phyloP scores from a whole-genome alignment of 352 stramenopile species.

The Globisporangium nunn region DNA sequence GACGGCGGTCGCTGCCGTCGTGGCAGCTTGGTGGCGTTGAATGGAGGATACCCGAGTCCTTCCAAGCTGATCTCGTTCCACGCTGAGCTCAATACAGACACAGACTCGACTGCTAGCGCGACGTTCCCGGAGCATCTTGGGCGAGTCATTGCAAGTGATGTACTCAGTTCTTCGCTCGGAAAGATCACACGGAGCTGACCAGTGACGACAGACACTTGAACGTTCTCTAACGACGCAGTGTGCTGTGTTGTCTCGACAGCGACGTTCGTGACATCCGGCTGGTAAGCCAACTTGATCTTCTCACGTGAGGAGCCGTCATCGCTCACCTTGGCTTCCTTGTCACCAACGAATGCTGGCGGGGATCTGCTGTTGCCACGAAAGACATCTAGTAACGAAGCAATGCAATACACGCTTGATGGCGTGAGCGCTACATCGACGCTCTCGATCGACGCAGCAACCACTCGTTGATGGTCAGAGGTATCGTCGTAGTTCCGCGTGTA shows the following conservation, averaged over 20 bases:
- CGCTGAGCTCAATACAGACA: conserved; percentile 29
- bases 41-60: conserved; percentile 67
- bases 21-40: conserved; percentile 61
- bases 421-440: conserved; percentile 36
- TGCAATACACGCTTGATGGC: conserved; percentile 34
- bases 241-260: neutral
- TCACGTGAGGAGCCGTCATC: neutral
- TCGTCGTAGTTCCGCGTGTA: conserved; percentile 54
- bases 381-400: conserved; percentile 20
- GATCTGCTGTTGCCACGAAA: neutral
- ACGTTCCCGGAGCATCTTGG: conserved; percentile 16
- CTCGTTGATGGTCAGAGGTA: conserved; percentile 11
- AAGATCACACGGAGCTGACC: conserved; percentile 50
- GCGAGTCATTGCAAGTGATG: conserved; percentile 15
- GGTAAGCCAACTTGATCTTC: neutral
- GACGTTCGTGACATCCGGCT: neutral
- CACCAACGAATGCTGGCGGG: neutral
- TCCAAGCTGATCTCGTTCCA: conserved; percentile 58
- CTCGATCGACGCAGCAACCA: conserved; percentile 41
- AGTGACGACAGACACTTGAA: conserved; percentile 41
- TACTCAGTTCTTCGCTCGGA: conserved; percentile 28
- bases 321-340: neutral
- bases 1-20: conserved; percentile 35
- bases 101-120: conserved; percentile 43
- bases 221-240: conserved; percentile 6